Conservation (phyloP, 2,329 filamentous ascomycete genomes). For the Grosmannia serpens region DNA sequence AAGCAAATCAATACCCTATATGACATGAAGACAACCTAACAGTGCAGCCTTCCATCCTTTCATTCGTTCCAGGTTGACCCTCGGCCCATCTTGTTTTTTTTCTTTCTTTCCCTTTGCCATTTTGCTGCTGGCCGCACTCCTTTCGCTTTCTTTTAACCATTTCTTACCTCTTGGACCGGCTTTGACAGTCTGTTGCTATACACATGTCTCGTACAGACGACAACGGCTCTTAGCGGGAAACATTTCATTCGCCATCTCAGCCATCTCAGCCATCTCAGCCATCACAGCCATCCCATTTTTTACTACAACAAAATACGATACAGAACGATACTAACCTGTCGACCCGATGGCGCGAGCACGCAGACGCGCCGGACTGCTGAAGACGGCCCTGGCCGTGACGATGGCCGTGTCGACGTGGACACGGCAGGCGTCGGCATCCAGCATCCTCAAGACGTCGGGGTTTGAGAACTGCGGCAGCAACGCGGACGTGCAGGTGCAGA, state of each 20-base stretch:
- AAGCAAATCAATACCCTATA: background rate
- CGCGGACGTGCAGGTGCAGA: conserved; percentile 56
- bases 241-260: no score
- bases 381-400: conserved; percentile 11
- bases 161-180: background rate
- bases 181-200: background rate
- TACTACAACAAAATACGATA: background rate
- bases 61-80: conserved; percentile 48
- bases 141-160: background rate
- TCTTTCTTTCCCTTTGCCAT: conserved; percentile 10
- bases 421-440: conserved; percentile 45
- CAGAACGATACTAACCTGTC: background rate
- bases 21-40: background rate
- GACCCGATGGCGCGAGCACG: conserved; percentile 5
- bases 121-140: background rate
- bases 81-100: conserved; percentile 31
- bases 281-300: no score
- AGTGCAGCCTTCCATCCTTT: conserved; percentile 15
- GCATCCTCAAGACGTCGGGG: conserved; percentile 69
- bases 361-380: conserved; percentile 7
- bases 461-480: conserved; percentile 59
- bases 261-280: no score
- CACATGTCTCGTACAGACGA: background rate
- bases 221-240: no score
- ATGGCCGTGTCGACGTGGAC: conserved; percentile 19